Base-by-base conservation (phyloP, 306 rosid species). In the Cucurbita moschata region DNA sequence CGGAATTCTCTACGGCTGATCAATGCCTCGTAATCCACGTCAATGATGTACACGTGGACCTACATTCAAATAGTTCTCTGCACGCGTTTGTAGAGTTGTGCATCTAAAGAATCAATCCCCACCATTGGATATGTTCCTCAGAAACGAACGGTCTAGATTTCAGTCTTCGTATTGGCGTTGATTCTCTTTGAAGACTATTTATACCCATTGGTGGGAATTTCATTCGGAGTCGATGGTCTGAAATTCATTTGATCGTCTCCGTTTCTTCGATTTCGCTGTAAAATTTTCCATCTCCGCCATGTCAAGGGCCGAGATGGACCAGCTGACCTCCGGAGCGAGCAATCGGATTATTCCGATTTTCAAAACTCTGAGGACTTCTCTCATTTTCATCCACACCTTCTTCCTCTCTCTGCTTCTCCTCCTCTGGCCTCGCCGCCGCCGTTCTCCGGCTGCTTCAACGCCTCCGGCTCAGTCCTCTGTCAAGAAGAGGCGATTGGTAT, bases 251-350 rank as follows among this genome's bases (percentile, higher is more conserved):
- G 50, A 30, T 13, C 40, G 21, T 42, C 72, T 43, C 10, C 19
- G 40, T 38, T 65, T 40, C 26, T 66, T 35, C 37, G 75, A 51
- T 30, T 14, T 54, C 60, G 46, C 47, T 10, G 56, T 46, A 7
- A 8, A 39, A 16, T 16, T 44, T 15, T 71, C 61, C 78, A 8
- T 50, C 79, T 46, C 80, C 57, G 81, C 83, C 81, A 88, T 89
- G 85, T 77, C 83, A 59, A 87, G 83, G 73, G 76, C 69, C 60
- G 90, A 76, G 85, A 84, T 91, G 90, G 99, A 95, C 77, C 99
- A 81, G 40, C 87, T 95, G 38, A 95, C 99, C 65, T 95, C 99
- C 8, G 99, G 99, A 5, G 99, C 99, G 1, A 95, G 99, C 89
- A 91, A 89, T 79, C 97, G 99, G 67, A 95, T 95, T 56, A 89